Percentiles rank a stretch among this genome's conserved stretches.
These are phyloP conservation scores for Ogataea ramenticola DNA, from an alignment of 805 yeast genomes.

Conservation along the genomic window DNA sequence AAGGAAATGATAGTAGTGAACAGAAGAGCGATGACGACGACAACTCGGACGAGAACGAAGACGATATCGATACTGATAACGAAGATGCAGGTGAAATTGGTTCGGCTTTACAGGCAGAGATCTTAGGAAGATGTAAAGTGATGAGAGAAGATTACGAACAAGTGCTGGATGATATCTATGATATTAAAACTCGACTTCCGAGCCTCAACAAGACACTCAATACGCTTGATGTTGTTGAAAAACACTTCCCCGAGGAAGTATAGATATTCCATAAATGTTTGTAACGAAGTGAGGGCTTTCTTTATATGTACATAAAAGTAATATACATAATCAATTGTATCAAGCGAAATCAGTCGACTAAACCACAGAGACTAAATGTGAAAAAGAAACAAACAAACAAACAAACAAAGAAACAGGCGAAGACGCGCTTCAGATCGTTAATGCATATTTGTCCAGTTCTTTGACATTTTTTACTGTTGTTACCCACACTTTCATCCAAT, in stretches of 20 bases:
- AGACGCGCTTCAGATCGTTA: too few species aligned
- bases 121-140: constrained; percentile 14
- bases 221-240: not conserved
- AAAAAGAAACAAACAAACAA: not conserved
- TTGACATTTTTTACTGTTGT: too few species aligned
- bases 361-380: too few species aligned
- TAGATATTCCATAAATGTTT: too few species aligned
- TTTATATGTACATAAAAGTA: too few species aligned
- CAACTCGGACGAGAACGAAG: not conserved
- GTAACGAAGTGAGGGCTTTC: too few species aligned
- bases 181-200: constrained; percentile 31
- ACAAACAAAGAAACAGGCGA: too few species aligned
- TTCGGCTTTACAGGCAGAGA: not conserved
- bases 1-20: not conserved
- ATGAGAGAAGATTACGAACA: constrained; percentile 19
- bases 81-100: constrained; percentile 7
- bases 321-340: too few species aligned
- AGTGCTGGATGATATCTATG: constrained; percentile 21
- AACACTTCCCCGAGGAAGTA: too few species aligned
- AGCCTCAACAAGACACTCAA: constrained; percentile 13
- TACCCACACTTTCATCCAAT: too few species aligned
- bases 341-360: too few species aligned
- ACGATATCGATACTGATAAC: constrained; percentile 3
- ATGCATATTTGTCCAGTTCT: too few species aligned
- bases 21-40: not conserved